A percentile compares a stretch with the other conserved stretches of the same genome.
Conservation (phyloP, 1,284 basidiomycete genomes). For the Boletus calvinii region DNA sequence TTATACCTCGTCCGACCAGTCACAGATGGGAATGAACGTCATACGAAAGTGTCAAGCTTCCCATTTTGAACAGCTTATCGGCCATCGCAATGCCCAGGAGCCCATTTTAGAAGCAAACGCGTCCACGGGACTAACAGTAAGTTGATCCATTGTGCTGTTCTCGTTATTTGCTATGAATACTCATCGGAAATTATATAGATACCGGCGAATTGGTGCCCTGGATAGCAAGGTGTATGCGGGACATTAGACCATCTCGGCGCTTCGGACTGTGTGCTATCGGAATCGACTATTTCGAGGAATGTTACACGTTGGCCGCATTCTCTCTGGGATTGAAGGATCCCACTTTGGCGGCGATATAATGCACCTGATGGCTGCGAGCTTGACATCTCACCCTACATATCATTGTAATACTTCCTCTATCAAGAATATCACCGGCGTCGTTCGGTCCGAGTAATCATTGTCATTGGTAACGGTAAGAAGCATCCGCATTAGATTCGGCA, state of each 20-base stretch:
- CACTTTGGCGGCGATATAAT: not conserved
- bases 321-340: not conserved
- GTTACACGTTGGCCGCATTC: not conserved
- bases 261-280: not conserved
- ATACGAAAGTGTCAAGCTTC: no score
- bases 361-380: not conserved
- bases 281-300: not conserved
- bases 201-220: not conserved
- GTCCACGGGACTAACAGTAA: no score
- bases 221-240: no score
- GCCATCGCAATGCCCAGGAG: no score
- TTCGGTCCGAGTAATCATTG: slow-evolving; percentile 8
- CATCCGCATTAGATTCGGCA: slow-evolving; percentile 8
- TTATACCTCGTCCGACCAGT: no score
- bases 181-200: not conserved
- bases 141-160: no score
- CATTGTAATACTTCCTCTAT: not conserved
- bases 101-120: no score
- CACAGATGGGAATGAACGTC: no score
- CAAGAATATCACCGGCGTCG: slow-evolving; percentile 6
- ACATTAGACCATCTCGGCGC: not conserved
- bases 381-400: not conserved
- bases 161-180: no score
- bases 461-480: slow-evolving; percentile 4
- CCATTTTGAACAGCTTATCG: no score